A percentile compares a stretch with the other conserved stretches of the same genome.
Conservation (phyloP, 306 rosid species). For the Castanea crenata region DNA sequence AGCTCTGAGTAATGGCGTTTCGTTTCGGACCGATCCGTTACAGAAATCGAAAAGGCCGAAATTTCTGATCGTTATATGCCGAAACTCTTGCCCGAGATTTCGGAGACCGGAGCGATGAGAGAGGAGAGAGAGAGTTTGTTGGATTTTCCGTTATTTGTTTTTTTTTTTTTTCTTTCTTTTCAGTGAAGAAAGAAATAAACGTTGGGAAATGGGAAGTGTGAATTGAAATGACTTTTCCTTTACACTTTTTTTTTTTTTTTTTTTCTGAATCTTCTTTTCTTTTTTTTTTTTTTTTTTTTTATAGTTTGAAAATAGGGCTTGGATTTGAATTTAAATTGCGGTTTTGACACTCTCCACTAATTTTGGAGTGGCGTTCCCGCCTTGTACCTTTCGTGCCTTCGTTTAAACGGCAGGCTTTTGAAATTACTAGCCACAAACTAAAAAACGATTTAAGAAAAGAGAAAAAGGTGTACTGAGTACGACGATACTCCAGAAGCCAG, state of each 20-base stretch:
- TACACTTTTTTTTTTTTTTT: neutral
- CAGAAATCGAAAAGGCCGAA: neutral
- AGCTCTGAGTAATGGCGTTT: conserved; percentile 1
- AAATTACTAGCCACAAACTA: neutral
- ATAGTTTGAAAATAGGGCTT: neutral
- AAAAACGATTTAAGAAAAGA: neutral
- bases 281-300: neutral
- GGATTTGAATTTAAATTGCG: neutral
- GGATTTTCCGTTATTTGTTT: neutral
- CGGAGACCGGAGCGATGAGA: conserved; percentile 18
- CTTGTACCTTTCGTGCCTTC: conserved; percentile 20
- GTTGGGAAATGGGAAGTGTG: conserved; percentile 18
- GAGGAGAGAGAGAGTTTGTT: conserved; percentile 7
- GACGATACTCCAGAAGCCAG: neutral
- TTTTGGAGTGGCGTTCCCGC: conserved; percentile 42
- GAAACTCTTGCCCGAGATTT: conserved; percentile 40
- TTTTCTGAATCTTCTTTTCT: neutral
- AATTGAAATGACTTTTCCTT: neutral
- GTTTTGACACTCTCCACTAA: conserved; percentile 7
- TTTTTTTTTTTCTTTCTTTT: conserved; percentile 5
- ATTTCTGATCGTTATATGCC: neutral
- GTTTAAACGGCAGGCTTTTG: neutral
- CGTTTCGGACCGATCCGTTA: conserved; percentile 28
- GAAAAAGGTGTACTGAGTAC: no score
- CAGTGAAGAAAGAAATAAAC: neutral